A percentile compares a stretch with the other conserved stretches of the same genome.
Conservation (phyloP, 164 flowering plant genomes). For the Tinospora cordifolia region DNA sequence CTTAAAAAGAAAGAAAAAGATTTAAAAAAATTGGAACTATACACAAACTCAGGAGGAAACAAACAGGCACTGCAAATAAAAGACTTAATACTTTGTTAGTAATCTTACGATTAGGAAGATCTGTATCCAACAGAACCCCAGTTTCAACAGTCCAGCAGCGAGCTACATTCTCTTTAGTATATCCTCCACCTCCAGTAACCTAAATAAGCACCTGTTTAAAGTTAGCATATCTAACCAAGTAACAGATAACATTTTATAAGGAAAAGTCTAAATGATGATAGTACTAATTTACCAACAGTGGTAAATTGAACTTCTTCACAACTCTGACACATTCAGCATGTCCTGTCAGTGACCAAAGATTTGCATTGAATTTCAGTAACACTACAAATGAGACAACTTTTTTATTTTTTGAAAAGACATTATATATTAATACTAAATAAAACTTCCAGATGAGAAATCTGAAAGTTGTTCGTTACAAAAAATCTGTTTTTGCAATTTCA, state of each 20-base stretch:
- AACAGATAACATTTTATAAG: not conserved
- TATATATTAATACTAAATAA: too few relatives aligned
- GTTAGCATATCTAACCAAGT: not conserved
- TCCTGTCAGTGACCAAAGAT: constrained; percentile 37
- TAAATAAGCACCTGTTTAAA: constrained; percentile 19
- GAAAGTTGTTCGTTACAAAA: too few relatives aligned
- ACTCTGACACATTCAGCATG: constrained; percentile 94
- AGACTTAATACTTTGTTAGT: not conserved
- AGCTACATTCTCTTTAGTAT: constrained; percentile 97
- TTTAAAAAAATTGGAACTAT: too few relatives aligned
- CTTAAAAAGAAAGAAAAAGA: too few relatives aligned
- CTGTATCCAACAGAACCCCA: constrained; percentile 81
- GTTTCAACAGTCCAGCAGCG: constrained; percentile 98
- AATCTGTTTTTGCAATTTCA: too few relatives aligned
- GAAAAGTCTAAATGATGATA: constrained; percentile 1
- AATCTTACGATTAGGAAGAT: constrained; percentile 74
- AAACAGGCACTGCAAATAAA: not conserved
- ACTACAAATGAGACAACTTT: not conserved
- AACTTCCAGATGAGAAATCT: too few relatives aligned
- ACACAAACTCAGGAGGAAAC: not conserved
- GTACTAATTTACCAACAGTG: constrained; percentile 61
- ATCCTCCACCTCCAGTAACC: constrained; percentile 99
- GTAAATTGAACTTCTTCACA: constrained; percentile 89
- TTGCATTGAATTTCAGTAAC: constrained; percentile 3
- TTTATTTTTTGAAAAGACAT: too few relatives aligned